Evolutionary conservation across 768 basidiomycete species (phyloP).

Genomic region (Gymnopilus dilepis): DNA sequence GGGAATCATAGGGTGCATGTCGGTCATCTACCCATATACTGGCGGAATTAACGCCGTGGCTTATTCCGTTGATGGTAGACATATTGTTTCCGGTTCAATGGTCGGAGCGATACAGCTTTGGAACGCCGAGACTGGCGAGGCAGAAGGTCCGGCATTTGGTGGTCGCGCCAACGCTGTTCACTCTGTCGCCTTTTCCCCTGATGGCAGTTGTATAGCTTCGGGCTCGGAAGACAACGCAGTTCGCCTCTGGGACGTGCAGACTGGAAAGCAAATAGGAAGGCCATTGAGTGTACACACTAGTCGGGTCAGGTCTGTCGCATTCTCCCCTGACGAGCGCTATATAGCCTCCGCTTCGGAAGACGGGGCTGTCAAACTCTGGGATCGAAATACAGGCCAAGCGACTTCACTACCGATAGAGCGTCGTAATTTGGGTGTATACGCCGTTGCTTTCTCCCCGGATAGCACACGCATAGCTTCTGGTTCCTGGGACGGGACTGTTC

Average conservation of each 20-base stretch:
- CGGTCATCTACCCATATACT: too few relatives aligned
- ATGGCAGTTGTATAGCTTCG: too few relatives aligned
- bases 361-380: conserved; percentile 17
- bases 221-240: too few relatives aligned
- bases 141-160: background rate
- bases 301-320: background rate
- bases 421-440: background rate
- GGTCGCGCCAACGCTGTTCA: conserved; percentile 7
- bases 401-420: conserved; percentile 11
- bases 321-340: conserved; percentile 8
- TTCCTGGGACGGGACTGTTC: background rate
- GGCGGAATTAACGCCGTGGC: conserved; percentile 7
- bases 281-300: background rate
- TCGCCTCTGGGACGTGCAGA: too few relatives aligned
- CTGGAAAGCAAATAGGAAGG: background rate
- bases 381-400: conserved; percentile 1
- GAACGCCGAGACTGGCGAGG: conserved; percentile 14
- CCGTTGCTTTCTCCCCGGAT: background rate
- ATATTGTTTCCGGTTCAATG: conserved; percentile 7
- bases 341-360: conserved; percentile 12
- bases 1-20: too few relatives aligned
- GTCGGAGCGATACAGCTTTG: conserved; percentile 14
- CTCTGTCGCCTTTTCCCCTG: background rate
- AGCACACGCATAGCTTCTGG: background rate
- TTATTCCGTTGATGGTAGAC: conserved; percentile 15